A percentile compares a stretch with the other conserved stretches of the same genome.
Conservation (phyloP, 1,284 basidiomycete species). For the Volvariella surrecta region DNA sequence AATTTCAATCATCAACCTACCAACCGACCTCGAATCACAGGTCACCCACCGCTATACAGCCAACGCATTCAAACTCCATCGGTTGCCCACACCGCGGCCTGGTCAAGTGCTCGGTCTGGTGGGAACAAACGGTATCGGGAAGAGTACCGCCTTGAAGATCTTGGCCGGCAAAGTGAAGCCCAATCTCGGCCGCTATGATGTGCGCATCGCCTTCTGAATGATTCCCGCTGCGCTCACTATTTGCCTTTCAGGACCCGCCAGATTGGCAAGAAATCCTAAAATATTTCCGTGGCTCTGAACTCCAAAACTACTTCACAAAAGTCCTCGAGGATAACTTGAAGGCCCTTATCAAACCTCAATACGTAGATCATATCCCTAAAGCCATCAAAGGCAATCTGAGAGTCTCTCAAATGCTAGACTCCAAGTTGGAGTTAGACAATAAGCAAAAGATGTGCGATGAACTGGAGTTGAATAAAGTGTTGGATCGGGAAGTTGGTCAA, state of each 20-base stretch:
- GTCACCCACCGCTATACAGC: constrained; percentile 97
- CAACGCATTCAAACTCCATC: constrained; percentile 97
- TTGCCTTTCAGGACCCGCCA: constrained; percentile 66
- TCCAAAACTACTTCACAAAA: constrained; percentile 98
- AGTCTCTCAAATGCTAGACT: constrained; percentile 85
- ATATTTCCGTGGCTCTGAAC: constrained; percentile 94
- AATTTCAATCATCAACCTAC: constrained; percentile 94
- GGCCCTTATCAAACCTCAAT: constrained; percentile 97
- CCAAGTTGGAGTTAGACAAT: constrained; percentile 79
- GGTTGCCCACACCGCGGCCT: constrained; percentile 89
- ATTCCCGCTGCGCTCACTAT: constrained; percentile 1
- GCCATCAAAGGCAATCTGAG: constrained; percentile 88
- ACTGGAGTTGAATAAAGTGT: constrained; percentile 79
- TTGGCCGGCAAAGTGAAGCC: constrained; percentile 94
- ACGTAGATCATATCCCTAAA: constrained; percentile 95
- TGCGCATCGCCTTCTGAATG: constrained; percentile 38
- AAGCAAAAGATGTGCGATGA: constrained; percentile 76
- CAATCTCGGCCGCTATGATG: constrained; percentile 85
- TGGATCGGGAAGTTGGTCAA: constrained; percentile 77
- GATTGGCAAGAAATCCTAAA: constrained; percentile 98
- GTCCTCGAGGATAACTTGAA: constrained; percentile 97
- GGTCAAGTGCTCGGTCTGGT: constrained; percentile 95
- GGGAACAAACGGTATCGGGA: constrained; percentile 97
- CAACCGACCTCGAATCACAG: constrained; percentile 89
- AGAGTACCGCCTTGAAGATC: constrained; percentile 94